phyloP scores from a whole-genome alignment of 768 basidiomycete species.

The Panaeolus papilionaceus region DNA sequence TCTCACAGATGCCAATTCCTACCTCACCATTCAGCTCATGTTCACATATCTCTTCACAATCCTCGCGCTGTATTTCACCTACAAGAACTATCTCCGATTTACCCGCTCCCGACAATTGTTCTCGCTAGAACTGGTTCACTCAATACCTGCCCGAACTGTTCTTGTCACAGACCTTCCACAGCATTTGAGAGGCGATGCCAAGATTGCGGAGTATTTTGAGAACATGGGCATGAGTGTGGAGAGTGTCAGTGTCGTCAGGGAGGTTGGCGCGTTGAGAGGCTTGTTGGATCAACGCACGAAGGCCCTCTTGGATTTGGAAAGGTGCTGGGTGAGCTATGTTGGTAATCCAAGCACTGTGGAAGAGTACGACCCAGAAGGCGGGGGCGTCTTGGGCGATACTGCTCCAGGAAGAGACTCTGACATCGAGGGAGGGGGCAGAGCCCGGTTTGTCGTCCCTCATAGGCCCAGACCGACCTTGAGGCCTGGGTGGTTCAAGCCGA shows the following conservation, averaged over 20 bases:
- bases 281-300: conserved; percentile 81
- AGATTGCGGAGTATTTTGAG: conserved; percentile 94
- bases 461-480: conserved; percentile 78
- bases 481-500: conserved; percentile 73
- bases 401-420: conserved; percentile 28
- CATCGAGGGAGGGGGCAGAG: conserved; percentile 53
- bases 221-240: conserved; percentile 87
- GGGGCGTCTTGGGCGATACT: conserved; percentile 54
- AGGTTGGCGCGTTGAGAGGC: conserved; percentile 73
- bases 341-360: conserved; percentile 92
- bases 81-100: conserved; percentile 89
- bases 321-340: conserved; percentile 88
- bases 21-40: conserved; percentile 85
- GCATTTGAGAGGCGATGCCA: conserved; percentile 85
- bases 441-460: conserved; percentile 73
- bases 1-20: conserved; percentile 88
- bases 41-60: conserved; percentile 96
- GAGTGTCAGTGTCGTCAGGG: conserved; percentile 88
- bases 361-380: conserved; percentile 78
- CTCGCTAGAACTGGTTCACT: conserved; percentile 93
- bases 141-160: conserved; percentile 92
- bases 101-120: conserved; percentile 92
- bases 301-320: conserved; percentile 82
- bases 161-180: conserved; percentile 84
- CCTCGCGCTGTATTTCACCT: conserved; percentile 84